Conservation (phyloP, 2,329 filamentous ascomycete species). For the Colletotrichum destructivum region DNA sequence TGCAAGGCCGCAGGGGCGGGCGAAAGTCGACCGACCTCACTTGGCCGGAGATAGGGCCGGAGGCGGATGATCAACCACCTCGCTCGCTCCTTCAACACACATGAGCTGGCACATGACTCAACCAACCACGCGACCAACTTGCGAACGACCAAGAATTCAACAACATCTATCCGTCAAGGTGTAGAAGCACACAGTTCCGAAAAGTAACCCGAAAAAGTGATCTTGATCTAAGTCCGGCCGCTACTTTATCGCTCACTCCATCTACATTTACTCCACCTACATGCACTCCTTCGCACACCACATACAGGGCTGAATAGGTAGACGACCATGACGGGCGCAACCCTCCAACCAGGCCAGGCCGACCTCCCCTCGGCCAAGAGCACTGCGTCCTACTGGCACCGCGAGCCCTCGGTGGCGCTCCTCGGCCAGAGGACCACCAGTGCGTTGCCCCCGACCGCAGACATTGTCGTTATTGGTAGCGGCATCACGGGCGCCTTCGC, state of each 20-base stretch:
- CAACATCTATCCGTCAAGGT: neutral
- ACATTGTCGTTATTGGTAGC: conserved; percentile 81
- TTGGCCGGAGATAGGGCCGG: conserved; percentile 13
- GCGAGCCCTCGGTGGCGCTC: conserved; percentile 74
- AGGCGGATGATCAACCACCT: conserved; percentile 10
- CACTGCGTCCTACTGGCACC: conserved; percentile 82
- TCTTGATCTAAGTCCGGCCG: neutral
- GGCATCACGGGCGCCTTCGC: conserved; percentile 84
- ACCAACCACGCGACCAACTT: conserved; percentile 14
- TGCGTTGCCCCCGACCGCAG: conserved; percentile 73
- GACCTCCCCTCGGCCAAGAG: conserved; percentile 74
- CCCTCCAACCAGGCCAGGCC: conserved; percentile 56
- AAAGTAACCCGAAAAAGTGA: no score
- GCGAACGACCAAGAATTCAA: neutral
- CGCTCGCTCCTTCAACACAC: conserved; percentile 11
- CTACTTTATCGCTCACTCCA: neutral
- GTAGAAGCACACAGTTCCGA: neutral
- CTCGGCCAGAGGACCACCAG: conserved; percentile 78
- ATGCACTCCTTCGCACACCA: neutral
- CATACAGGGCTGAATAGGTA: neutral
- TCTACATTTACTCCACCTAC: neutral
- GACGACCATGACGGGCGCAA: conserved; percentile 51
- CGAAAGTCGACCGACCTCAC: conserved; percentile 17
- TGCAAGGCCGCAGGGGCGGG: neutral
- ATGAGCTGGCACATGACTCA: conserved; percentile 14